phyloP scores from a whole-genome alignment of 345 rosid species.

The Carallia pectinifolia region DNA sequence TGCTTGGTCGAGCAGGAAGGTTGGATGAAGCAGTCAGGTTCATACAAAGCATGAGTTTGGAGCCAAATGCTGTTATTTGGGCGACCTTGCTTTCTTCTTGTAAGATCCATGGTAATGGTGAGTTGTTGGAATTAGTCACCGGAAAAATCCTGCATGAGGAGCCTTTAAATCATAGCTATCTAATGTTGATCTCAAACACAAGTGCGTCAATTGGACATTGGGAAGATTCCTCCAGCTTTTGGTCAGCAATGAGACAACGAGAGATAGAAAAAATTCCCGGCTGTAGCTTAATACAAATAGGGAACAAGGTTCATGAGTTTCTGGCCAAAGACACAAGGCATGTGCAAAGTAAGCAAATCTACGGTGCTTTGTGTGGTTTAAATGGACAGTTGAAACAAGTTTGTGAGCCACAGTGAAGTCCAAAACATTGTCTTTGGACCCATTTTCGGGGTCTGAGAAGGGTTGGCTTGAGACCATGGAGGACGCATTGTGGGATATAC shows the following conservation, averaged over 20 bases:
- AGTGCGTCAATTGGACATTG: slow-evolving; percentile 29
- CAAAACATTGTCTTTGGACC: too few species aligned
- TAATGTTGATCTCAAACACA: slow-evolving; percentile 27
- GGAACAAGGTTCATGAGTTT: background rate
- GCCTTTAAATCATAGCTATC: slow-evolving; percentile 33
- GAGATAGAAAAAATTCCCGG: slow-evolving; percentile 36
- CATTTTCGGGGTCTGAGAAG: too few species aligned
- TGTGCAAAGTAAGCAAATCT: too few species aligned
- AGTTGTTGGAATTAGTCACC: slow-evolving; percentile 18
- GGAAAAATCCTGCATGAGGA: slow-evolving; percentile 28
- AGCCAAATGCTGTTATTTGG: slow-evolving; percentile 37
- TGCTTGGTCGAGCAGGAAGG: slow-evolving; percentile 36
- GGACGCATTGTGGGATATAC: too few species aligned
- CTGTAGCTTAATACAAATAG: slow-evolving; percentile 32
- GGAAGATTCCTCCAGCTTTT: slow-evolving; percentile 23
- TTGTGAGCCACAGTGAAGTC: too few species aligned
- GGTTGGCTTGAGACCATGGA: too few species aligned
- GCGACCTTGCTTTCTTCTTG: slow-evolving; percentile 28
- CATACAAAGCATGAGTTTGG: slow-evolving; percentile 35
- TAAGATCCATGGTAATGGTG: slow-evolving; percentile 26
- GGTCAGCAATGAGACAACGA: slow-evolving; percentile 28
- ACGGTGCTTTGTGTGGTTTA: too few species aligned
- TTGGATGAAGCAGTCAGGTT: slow-evolving; percentile 33
- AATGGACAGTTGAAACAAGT: too few species aligned
- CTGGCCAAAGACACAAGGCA: too few species aligned